Evolutionary conservation across 257 asterid species (phyloP).

Genomic region (Plantago major): DNA sequence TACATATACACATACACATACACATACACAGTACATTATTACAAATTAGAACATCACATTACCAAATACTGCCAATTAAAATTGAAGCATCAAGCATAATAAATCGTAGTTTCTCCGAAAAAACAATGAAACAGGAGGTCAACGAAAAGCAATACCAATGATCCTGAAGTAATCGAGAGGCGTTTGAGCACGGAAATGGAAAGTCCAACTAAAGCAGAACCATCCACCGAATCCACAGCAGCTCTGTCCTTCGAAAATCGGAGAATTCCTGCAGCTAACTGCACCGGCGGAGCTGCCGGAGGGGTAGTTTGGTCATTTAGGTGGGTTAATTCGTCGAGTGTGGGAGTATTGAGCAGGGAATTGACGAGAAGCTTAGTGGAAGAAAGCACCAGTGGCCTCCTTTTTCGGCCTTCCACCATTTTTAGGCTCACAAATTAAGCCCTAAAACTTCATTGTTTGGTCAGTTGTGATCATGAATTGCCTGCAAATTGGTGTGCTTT

Average conservation of each 20-base stretch:
- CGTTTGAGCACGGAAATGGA: conserved; percentile 61
- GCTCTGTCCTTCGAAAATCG: conserved; percentile 26
- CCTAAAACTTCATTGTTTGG: no score
- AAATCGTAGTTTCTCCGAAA: no score
- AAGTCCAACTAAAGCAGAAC: conserved; percentile 65
- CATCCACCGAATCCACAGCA: conserved; percentile 36
- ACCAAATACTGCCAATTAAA: no score
- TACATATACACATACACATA: conserved; percentile 5
- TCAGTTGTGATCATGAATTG: no score
- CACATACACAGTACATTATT: background rate
- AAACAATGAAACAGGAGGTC: no score
- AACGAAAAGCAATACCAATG: conserved; percentile 44
- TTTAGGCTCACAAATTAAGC: background rate
- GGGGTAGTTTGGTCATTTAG: conserved; percentile 19
- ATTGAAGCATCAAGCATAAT: background rate
- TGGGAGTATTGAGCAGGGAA: conserved; percentile 41
- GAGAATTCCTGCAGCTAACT: conserved; percentile 64
- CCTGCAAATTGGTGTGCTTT: no score
- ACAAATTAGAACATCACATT: no score
- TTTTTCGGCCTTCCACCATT: conserved; percentile 66
- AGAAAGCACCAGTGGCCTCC: conserved; percentile 80
- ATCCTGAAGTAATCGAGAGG: conserved; percentile 83
- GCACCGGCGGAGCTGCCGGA: conserved; percentile 26
- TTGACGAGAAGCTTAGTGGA: conserved; percentile 69
- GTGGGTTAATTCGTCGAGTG: conserved; percentile 6